A percentile compares a stretch with the other conserved stretches of the same genome.
Evolutionary conservation across 129 eudicot genomes (phyloP).

Genomic region (Helianthus annuus): DNA sequence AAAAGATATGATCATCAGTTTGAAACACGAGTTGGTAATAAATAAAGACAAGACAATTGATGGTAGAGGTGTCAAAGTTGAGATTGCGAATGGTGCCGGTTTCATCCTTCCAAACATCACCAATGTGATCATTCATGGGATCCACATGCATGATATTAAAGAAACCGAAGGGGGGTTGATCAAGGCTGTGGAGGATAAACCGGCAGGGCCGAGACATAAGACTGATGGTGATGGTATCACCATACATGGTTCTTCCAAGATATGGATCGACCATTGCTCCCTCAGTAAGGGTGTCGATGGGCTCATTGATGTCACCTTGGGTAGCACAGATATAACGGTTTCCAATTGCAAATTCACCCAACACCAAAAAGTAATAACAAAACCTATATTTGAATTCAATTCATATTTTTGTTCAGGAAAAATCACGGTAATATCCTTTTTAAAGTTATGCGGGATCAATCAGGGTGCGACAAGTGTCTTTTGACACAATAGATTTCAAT

Average conservation of each 20-base stretch:
- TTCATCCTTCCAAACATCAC: slow-evolving; percentile 39
- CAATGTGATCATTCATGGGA: slow-evolving; percentile 67
- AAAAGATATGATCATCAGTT: slow-evolving; percentile 47
- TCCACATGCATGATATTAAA: slow-evolving; percentile 49
- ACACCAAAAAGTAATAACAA: slow-evolving; percentile 48
- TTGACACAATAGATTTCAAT: too few species aligned
- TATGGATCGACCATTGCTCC: slow-evolving; percentile 77
- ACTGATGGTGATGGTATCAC: slow-evolving; percentile 70
- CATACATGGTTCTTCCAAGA: slow-evolving; percentile 36
- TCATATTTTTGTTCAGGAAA: too few species aligned
- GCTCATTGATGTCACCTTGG: slow-evolving; percentile 62
- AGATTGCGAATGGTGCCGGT: slow-evolving; percentile 63
- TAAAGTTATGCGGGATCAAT: too few species aligned
- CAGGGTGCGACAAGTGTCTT: too few species aligned
- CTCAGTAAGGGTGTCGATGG: slow-evolving; percentile 53
- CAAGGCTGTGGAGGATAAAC: slow-evolving; percentile 35
- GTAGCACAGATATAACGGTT: slow-evolving; percentile 60
- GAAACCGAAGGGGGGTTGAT: slow-evolving; percentile 27
- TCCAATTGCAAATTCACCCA: slow-evolving; percentile 66
- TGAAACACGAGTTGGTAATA: slow-evolving; percentile 50
- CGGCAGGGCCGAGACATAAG: neutral
- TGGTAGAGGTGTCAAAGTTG: slow-evolving; percentile 64
- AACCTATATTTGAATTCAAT: too few species aligned
- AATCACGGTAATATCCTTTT: too few species aligned
- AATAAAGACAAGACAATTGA: slow-evolving; percentile 64